Evolutionary conservation across 495 filamentous ascomycete species (phyloP).

Genomic region (Chaetomium fimeti): DNA sequence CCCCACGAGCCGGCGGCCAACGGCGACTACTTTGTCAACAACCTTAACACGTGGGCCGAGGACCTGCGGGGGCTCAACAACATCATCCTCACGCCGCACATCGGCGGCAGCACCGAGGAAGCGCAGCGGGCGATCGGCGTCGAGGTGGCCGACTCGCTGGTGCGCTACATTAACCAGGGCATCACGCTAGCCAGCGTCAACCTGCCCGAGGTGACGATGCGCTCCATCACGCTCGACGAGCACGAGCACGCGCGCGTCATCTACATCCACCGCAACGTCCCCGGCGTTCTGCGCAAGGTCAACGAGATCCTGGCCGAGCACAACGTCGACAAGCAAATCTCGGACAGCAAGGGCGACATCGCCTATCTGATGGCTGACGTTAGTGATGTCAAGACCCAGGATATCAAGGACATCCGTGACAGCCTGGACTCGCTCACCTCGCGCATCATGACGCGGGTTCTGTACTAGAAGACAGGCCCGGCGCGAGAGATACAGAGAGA

Average conservation of each 20-base stretch:
- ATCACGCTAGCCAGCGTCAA: slow-evolving; percentile 89
- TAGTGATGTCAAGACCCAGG: slow-evolving; percentile 71
- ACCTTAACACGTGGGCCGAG: slow-evolving; percentile 82
- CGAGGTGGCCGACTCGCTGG: slow-evolving; percentile 83
- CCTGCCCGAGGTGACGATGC: slow-evolving; percentile 87
- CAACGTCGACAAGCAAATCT: slow-evolving; percentile 98
- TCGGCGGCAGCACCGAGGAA: slow-evolving; percentile 96
- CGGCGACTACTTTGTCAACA: slow-evolving; percentile 86
- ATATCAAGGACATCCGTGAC: slow-evolving; percentile 83
- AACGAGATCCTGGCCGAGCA: slow-evolving; percentile 91
- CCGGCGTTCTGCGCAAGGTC: slow-evolving; percentile 87
- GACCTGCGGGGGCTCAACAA: slow-evolving; percentile 86
- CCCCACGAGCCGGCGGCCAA: slow-evolving; percentile 91
- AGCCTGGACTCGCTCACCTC: slow-evolving; percentile 76
- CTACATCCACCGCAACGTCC: slow-evolving; percentile 94
- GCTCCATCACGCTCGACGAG: slow-evolving; percentile 83
- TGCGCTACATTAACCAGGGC: slow-evolving; percentile 91
- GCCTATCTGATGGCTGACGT: slow-evolving; percentile 99
- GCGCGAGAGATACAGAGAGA: slow-evolving; percentile 1
- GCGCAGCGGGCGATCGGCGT: slow-evolving; percentile 94
- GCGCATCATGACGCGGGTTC: slow-evolving; percentile 80
- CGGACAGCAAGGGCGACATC: slow-evolving; percentile 87
- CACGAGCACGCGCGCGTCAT: slow-evolving; percentile 85
- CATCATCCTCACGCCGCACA: slow-evolving; percentile 92
- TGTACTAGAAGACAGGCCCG: slow-evolving; percentile 62